These are phyloP conservation scores for Lobosporangium transversale DNA, from an alignment of 192 early-diverging fungal species.

Conservation along the genomic window DNA sequence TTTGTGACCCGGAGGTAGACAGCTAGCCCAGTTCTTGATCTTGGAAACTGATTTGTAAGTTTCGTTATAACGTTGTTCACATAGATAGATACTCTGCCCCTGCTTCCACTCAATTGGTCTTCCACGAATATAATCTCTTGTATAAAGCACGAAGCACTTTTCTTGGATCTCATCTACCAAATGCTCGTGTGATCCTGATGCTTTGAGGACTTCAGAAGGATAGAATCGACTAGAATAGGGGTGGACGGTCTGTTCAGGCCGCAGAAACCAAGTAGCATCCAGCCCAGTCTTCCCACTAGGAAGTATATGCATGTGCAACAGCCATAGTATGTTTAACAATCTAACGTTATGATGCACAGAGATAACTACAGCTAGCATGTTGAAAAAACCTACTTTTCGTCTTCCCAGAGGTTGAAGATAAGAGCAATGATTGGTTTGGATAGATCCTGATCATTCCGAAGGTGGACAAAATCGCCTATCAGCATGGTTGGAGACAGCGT, in stretches of 20 bases:
- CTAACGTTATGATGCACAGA: not conserved
- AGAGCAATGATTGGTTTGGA: conserved; percentile 70
- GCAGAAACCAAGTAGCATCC: conserved; percentile 69
- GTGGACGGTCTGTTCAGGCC: conserved; percentile 73
- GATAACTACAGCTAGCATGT: not conserved
- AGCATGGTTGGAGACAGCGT: no score
- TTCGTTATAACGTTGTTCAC: conserved; percentile 72
- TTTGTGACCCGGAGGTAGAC: conserved; percentile 59
- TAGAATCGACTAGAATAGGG: conserved; percentile 65
- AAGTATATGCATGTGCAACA: not conserved
- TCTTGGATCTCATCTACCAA: conserved; percentile 64
- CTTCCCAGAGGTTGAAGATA: conserved; percentile 62
- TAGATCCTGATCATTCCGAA: conserved; percentile 64
- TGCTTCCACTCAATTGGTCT: conserved; percentile 58
- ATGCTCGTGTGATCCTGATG: conserved; percentile 64
- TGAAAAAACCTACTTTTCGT: conserved; percentile 47
- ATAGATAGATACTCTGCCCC: conserved; percentile 66
- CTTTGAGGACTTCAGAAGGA: conserved; percentile 75
- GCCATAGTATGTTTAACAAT: not conserved
- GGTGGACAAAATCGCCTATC: conserved; percentile 73
- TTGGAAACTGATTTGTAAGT: conserved; percentile 62
- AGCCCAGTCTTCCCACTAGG: conserved; percentile 53
- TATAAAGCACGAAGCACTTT: conserved; percentile 68
- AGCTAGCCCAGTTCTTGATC: conserved; percentile 73
- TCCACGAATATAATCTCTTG: conserved; percentile 67